Conservation (phyloP, 2,329 filamentous ascomycete genomes). For the Neonectria neomacrospora region DNA sequence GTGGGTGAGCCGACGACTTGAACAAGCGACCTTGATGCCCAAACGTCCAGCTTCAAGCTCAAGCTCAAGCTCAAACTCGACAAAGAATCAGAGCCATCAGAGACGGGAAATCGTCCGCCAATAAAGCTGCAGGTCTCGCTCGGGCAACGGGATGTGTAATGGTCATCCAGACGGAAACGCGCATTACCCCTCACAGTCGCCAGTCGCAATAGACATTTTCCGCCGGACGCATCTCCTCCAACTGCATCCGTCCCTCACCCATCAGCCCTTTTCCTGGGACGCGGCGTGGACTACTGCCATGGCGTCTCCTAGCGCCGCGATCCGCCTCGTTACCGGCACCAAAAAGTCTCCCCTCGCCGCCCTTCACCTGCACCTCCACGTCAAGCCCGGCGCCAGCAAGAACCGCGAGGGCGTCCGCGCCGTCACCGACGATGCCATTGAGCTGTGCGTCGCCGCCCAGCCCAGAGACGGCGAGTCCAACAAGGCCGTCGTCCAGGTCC, state of each 20-base stretch:
- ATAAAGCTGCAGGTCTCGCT: conserved; percentile 16
- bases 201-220: conserved; percentile 22
- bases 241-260: conserved; percentile 2
- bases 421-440: conserved; percentile 66
- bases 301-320: conserved; percentile 48
- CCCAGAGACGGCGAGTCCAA: conserved; percentile 76
- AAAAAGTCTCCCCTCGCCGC: conserved; percentile 58
- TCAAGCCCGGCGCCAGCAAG: conserved; percentile 73
- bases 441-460: conserved; percentile 73
- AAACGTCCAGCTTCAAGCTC: not conserved
- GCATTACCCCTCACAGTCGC: conserved; percentile 34
- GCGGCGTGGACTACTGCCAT: conserved; percentile 30
- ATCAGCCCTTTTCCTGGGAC: not conserved
- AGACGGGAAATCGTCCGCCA: conserved; percentile 9
- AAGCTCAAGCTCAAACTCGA: conserved; percentile 9
- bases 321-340: conserved; percentile 60
- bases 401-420: conserved; percentile 69
- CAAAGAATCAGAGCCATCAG: not conserved
- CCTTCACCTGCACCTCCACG: conserved; percentile 71
- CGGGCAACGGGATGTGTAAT: conserved; percentile 29
- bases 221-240: conserved; percentile 21
- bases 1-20: not conserved
- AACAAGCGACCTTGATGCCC: not conserved
- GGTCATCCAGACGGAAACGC: conserved; percentile 17
- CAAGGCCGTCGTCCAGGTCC: conserved; percentile 69